Evolutionary conservation across 768 basidiomycete species (phyloP).

Genomic region (Mycena galopus): DNA sequence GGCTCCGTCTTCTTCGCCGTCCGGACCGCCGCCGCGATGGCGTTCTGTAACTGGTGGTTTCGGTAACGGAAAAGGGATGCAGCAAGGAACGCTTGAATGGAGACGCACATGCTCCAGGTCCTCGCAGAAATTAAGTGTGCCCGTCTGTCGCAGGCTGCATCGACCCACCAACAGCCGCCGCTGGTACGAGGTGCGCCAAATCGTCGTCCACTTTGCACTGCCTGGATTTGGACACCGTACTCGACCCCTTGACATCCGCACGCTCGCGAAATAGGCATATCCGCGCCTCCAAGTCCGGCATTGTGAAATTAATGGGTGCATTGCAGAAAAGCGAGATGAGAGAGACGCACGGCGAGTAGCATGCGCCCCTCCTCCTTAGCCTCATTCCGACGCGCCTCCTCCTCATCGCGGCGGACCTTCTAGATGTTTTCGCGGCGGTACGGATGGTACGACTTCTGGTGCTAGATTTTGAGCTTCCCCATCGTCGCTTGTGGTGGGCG

Average conservation of each 20-base stretch:
- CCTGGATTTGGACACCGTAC: conserved; percentile 55
- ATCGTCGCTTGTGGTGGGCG: conserved; percentile 51
- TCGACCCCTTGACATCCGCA: conserved; percentile 64
- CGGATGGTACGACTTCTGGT: conserved; percentile 91
- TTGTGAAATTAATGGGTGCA: too few relatives aligned
- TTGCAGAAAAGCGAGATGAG: too few relatives aligned
- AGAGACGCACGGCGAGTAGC: too few relatives aligned
- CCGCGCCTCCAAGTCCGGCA: too few relatives aligned
- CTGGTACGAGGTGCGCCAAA: too few relatives aligned
- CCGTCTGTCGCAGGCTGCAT: too few relatives aligned
- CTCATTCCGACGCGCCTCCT: conserved; percentile 76
- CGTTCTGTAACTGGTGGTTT: conserved; percentile 48
- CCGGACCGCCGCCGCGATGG: conserved; percentile 59
- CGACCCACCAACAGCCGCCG: conserved; percentile 38
- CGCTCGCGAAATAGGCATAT: too few relatives aligned
- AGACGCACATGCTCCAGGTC: conserved; percentile 78
- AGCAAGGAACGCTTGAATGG: not conserved
- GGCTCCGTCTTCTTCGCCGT: conserved; percentile 62
- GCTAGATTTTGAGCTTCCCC: conserved; percentile 92
- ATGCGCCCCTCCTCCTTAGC: conserved; percentile 76
- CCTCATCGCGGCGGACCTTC: conserved; percentile 82
- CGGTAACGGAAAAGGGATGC: too few relatives aligned
- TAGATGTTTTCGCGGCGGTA: conserved; percentile 90
- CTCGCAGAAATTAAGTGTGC: conserved; percentile 88
- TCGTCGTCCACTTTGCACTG: conserved; percentile 54